These are phyloP conservation scores for Hypomontagnella submonticulosa DNA, from an alignment of 495 filamentous ascomycete species.

Conservation along the genomic window DNA sequence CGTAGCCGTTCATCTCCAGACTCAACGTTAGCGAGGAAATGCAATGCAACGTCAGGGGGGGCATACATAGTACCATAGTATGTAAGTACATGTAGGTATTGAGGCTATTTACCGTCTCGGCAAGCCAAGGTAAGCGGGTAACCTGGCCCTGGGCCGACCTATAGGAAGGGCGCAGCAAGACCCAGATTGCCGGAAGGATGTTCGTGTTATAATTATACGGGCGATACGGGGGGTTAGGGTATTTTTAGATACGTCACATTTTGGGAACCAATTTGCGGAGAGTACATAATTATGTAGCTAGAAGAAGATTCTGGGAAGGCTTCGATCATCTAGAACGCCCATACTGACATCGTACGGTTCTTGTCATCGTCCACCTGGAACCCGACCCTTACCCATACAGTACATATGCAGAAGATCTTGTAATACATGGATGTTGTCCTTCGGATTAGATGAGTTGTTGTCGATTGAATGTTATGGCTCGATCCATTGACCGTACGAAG, in stretches of 20 bases:
- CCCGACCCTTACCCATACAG: no score
- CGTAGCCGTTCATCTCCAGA: neutral
- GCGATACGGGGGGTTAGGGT: slow-evolving; percentile 22
- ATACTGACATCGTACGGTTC: no score
- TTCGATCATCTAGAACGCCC: no score
- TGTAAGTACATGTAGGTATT: no score
- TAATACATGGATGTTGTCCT: no score
- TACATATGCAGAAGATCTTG: no score
- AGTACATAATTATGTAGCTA: no score
- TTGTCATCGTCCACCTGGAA: no score
- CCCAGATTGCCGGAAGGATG: slow-evolving; percentile 17
- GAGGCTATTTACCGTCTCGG: slow-evolving; percentile 23
- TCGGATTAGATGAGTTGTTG: no score
- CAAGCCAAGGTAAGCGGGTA: slow-evolving; percentile 19
- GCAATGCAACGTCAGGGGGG: slow-evolving; percentile 6
- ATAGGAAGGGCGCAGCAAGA: slow-evolving; percentile 6
- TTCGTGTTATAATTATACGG: no score
- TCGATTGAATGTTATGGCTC: neutral
- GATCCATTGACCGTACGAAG: neutral
- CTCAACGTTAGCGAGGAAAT: neutral
- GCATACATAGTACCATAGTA: no score
- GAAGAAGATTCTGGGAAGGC: slow-evolving; percentile 3
- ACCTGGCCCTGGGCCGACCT: slow-evolving; percentile 3
- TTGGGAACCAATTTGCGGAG: slow-evolving; percentile 2
- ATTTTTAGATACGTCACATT: slow-evolving; percentile 20